Evolutionary conservation across 2,329 filamentous ascomycete genomes (phyloP), one percentile per base, ranked within the genome.

Genomic region (Macroventuria anomochaeta): DNA sequence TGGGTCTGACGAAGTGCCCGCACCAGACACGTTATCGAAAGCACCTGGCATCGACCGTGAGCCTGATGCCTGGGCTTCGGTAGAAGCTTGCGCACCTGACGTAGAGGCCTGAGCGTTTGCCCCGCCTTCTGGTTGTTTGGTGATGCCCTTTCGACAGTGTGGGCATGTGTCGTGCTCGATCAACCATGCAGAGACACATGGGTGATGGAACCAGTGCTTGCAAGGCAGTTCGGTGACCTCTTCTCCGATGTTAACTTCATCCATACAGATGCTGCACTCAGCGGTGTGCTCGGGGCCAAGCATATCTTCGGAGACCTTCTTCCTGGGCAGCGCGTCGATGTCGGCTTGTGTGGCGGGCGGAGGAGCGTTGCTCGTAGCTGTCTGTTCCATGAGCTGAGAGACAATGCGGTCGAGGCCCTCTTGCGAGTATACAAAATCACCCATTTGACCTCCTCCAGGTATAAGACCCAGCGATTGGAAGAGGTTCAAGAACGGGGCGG

Each of bases 251-350:
- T 85, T 81, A 57, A 96, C 88, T 23, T 90, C 85, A 49, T 97
- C 92, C 79, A 97, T 96, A 75, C 95, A 99, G 53, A 99, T 96
- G 29, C 90, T 93, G 73, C 95, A 99, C 69, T 97, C 93, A 1
- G 83, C 85, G 44, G 79, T 82, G 34, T 86, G 88, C 53, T 88
- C 90, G 5, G 78, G 75, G 6, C 83, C 83, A 47, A 96, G 79
- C 83, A 96, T 88, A 34, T 87, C 82, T 52, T 83, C 78, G 43
- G 90, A 85, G 2, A 95, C 79, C 36, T 84, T 84, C 62, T 87
- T 88, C 63, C 88, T 88, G 7, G 90, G 85, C 5, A 99, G 78
- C 3, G 84, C 82, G 21, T 83, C 81, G 48, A 99, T 93, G 0
- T 90, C 90, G 38, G 83, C 82, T 55, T 87, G 83, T 0, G 91